Conservation (phyloP, 169 alveolate species). For the Eimeria falciformis region DNA sequence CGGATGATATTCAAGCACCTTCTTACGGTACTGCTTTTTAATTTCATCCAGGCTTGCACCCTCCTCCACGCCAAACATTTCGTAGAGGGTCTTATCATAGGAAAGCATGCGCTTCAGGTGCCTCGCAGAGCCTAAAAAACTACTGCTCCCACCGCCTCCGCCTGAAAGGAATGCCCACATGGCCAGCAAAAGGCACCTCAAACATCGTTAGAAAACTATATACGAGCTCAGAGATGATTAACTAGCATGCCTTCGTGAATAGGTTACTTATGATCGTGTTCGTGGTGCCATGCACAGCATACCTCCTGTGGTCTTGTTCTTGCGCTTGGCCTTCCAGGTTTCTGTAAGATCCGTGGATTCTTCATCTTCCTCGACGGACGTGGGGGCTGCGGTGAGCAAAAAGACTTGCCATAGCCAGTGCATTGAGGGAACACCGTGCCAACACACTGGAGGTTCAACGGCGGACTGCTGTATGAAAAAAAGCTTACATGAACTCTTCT, state of each 20-base stretch:
- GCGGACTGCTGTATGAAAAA: too few relatives aligned
- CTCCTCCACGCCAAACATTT: conserved; percentile 52
- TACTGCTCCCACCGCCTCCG: conserved; percentile 59
- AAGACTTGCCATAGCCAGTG: background rate
- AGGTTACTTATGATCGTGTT: background rate
- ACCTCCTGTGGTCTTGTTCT: conserved; percentile 41
- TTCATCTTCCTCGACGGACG: conserved; percentile 12
- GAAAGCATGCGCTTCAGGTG: conserved; percentile 29
- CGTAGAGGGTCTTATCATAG: conserved; percentile 74
- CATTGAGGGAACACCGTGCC: too few relatives aligned
- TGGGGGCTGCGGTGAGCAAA: background rate
- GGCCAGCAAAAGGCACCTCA: too few relatives aligned
- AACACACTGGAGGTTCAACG: too few relatives aligned
- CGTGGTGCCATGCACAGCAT: too few relatives aligned
- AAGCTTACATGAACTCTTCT: background rate
- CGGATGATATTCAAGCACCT: conserved; percentile 80
- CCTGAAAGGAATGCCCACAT: too few relatives aligned
- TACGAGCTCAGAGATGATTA: too few relatives aligned
- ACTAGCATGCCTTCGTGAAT: too few relatives aligned
- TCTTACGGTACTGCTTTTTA: conserved; percentile 68
- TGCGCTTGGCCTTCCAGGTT: conserved; percentile 13
- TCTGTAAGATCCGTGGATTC: background rate
- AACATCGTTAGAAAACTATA: too few relatives aligned
- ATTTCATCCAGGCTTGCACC: conserved; percentile 72
- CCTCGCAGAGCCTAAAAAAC: background rate